phyloP scores from a whole-genome alignment of 2,329 filamentous ascomycete genomes.

The Colletotrichum sp. region DNA sequence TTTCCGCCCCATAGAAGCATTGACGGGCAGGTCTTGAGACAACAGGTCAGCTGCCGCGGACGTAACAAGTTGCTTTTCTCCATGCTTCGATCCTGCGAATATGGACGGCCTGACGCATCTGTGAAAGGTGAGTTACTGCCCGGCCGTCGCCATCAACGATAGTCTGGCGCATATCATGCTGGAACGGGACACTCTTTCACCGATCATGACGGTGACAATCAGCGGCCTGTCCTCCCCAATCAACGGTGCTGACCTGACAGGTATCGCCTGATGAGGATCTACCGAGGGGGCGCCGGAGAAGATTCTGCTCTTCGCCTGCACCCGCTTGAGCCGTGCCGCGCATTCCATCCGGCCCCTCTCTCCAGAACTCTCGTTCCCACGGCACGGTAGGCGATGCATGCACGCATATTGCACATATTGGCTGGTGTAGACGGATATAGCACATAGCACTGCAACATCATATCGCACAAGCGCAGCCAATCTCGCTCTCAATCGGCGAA shows the following conservation, averaged over 20 bases:
- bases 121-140: neutral
- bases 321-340: conserved; percentile 6
- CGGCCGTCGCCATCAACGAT: neutral
- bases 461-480: neutral
- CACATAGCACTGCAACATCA: neutral
- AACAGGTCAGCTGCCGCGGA: neutral
- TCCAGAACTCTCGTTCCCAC: neutral
- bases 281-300: neutral
- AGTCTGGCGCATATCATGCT: neutral
- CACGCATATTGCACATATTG: neutral
- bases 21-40: neutral
- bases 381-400: neutral
- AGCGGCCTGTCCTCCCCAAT: neutral
- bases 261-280: conserved; percentile 7
- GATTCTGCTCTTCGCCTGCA: neutral
- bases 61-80: neutral
- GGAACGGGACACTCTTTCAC: neutral
- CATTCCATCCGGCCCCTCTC: neutral
- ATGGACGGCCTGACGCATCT: neutral
- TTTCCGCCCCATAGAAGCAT: neutral
- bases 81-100: neutral
- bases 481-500: neutral
- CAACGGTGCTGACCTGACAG: neutral
- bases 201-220: neutral
- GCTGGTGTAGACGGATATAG: neutral